Evolutionary conservation across 768 basidiomycete genomes (phyloP).

Genomic region (Russula lepida): DNA sequence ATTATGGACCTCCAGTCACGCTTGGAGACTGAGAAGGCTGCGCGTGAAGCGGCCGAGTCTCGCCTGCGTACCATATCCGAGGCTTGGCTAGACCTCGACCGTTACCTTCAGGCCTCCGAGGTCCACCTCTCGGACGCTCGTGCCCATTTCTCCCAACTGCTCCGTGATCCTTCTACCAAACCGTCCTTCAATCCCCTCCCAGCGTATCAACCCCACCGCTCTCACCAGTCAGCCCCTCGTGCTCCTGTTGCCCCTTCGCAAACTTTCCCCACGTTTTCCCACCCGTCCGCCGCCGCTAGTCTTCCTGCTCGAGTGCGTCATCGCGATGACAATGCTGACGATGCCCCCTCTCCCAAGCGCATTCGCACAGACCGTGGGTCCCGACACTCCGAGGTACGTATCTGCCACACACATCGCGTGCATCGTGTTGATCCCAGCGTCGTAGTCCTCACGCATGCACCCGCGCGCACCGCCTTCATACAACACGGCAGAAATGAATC

Average conservation of each 20-base stretch:
- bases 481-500: conserved; percentile 18
- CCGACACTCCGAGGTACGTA: conserved; percentile 28
- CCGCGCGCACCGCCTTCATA: conserved; percentile 21
- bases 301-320: conserved; percentile 35
- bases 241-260: conserved; percentile 21
- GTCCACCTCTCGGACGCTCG: conserved; percentile 17
- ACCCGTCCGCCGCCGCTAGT: conserved; percentile 35
- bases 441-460: conserved; percentile 22
- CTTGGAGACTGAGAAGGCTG: conserved; percentile 17
- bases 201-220: conserved; percentile 9
- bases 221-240: conserved; percentile 3
- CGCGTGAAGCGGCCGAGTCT: conserved; percentile 19
- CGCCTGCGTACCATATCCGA: conserved; percentile 18
- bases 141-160: conserved; percentile 18
- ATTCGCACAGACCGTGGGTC: conserved; percentile 33
- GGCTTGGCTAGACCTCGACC: conserved; percentile 20
- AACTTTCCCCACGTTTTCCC: conserved; percentile 29
- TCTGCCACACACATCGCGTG: neutral
- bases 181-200: conserved; percentile 15
- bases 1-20: conserved; percentile 18
- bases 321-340: conserved; percentile 38
- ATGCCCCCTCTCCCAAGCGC: conserved; percentile 43
- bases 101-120: conserved; percentile 14
- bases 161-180: conserved; percentile 17
- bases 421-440: conserved; percentile 1